Percentiles rank a stretch among this genome's conserved stretches.
Evolutionary conservation across 345 rosid species (phyloP).

Genomic region (Geranium brycei): DNA sequence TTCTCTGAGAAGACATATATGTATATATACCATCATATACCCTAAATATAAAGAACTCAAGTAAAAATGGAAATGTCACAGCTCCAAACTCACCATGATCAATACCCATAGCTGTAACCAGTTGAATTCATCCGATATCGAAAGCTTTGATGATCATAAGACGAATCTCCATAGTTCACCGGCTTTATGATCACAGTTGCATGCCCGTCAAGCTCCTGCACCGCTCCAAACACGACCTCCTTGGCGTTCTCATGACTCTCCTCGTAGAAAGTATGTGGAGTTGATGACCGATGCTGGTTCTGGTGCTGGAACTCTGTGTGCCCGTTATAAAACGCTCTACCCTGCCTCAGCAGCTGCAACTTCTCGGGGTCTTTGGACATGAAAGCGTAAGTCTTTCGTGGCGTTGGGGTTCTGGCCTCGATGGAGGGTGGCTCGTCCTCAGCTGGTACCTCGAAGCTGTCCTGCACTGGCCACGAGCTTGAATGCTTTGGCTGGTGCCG

Average conservation of each 20-base stretch:
- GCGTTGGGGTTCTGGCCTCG: conserved; percentile 74
- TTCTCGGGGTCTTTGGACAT: conserved; percentile 92
- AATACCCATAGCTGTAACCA: conserved; percentile 34
- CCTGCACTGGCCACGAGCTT: conserved; percentile 55
- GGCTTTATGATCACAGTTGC: conserved; percentile 41
- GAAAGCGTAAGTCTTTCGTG: conserved; percentile 79
- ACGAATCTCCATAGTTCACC: conserved; percentile 33
- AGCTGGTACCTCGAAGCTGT: conserved; percentile 51
- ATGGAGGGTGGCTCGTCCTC: conserved; percentile 83
- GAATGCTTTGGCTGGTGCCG: conserved; percentile 26
- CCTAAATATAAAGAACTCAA: not conserved
- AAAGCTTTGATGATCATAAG: conserved; percentile 34
- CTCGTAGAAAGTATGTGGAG: conserved; percentile 66
- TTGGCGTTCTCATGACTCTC: conserved; percentile 60
- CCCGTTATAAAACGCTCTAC: conserved; percentile 55
- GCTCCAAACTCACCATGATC: conserved; percentile 7
- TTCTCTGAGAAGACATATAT: not conserved
- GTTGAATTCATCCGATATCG: conserved; percentile 28
- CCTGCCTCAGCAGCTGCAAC: conserved; percentile 73
- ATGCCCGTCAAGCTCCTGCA: conserved; percentile 56
- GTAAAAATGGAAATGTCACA: no score
- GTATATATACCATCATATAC: not conserved
- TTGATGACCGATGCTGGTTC: conserved; percentile 47
- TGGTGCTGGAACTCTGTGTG: conserved; percentile 16
- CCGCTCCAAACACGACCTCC: conserved; percentile 81